Base-by-base conservation (phyloP, 2,329 filamentous ascomycete genomes). In the Beauveria medogensis region DNA sequence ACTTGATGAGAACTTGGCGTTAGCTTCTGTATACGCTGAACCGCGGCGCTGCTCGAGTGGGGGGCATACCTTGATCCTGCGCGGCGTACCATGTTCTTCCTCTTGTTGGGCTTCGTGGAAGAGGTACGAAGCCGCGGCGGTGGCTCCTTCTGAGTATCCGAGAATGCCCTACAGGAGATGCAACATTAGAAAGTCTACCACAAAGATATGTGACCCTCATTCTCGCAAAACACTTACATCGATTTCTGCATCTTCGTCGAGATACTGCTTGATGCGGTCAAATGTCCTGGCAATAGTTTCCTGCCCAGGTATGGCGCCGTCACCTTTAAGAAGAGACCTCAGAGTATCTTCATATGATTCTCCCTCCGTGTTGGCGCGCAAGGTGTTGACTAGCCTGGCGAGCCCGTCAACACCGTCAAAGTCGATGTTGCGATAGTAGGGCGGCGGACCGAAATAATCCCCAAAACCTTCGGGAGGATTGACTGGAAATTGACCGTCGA, bases 111-210 rank as follows among this genome's bases (percentile, higher is more conserved):
- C 72, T 65, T 84, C 81, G 55, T 82, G 78, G 3, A 84, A 70
- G 9, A 84, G 71, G 9, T 82, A 67, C 0, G 78, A 82, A 0
- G 78, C 78, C 0, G 82, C 83, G 16, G 82, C 76, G 0, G 79
- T 80, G 1, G 83, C 82, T 3, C 83, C 83, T 67, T 86, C 83
- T 0, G 82, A 85, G 65, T 85, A 86, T 1, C 83, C 83, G 20
- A 86, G 75, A 51, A 86, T 79, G 3, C 80, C 83, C 67, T 71
- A 2, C 9, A 14, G 22, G 44, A 30, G n/a, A 20, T n/a, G 3
- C 4, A 41, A n/a, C 1, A 44, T 57, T 24, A 22, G n/a, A 20
- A 2, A n/a, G 3, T 26, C 43, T n/a, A n/a, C 7, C 22, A 52
- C 18, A 3, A 20, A 16, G 5, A 14, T 20, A 9, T 24, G 30